Evolutionary conservation across 1,139 yeast genomes (phyloP), one percentile per base, ranked within the genome.

Genomic region (Yamadazyma dendronema): DNA sequence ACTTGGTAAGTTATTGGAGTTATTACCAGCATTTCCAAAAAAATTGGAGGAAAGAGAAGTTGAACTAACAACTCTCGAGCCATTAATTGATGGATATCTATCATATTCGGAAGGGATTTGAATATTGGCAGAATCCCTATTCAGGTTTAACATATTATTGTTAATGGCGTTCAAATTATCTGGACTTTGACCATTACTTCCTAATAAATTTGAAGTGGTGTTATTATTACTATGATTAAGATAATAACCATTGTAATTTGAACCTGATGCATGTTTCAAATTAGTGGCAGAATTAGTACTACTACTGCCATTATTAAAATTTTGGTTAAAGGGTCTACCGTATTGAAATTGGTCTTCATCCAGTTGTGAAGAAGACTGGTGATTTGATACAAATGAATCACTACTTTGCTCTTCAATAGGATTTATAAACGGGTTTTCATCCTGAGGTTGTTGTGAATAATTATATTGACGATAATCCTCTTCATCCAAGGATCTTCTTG

Each of bases 101-200:
- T 78, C 84, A 47, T 64, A 78, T 44, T 75, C 81, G 0, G 79
- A 68, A 7, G 83, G 81, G n/a, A 55, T 60, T 34, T 56, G 57
- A 29, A 57, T 54, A 39, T 52, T 52, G 36, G 47, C 49, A 17
- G 47, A 34, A 32, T 46, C 34, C 16, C 47, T 38, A 31, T 30
- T 33, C 13, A 35, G 38, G 33, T 45, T 44, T 24, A 47, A 36
- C 15, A 44, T 33, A 29, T 38, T 37, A 23, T 37, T 38, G 30
- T 48, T 48, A 15, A 46, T 40, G 21, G 41, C 36, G 37, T 48
- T 48, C 25, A 46, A 38, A 33, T 45, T 42, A 27, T 44, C 41
- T 14, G 38, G 45, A 25, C 36, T 32, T 16, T 39, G 10, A 22
- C 48, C 59, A 36, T 59, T 65, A 24, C 40, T 36, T 11, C 39